Evolutionary conservation across 805 yeast genomes (phyloP).

Genomic region (Yamadazyma laniorum): DNA sequence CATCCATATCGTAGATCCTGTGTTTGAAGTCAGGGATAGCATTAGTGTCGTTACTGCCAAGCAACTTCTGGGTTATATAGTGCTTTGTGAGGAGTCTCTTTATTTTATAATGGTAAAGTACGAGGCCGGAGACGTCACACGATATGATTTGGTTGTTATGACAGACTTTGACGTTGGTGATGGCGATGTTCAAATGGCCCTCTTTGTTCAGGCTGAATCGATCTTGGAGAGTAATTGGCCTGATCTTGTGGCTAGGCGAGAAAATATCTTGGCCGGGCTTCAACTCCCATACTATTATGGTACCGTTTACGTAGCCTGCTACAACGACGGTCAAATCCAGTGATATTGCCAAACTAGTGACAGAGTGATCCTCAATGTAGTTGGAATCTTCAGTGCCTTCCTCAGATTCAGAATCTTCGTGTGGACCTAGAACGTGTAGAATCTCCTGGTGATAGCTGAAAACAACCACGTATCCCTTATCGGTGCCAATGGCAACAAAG

Average conservation of each 20-base stretch:
- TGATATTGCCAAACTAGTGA: conserved; percentile 58
- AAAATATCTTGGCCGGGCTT: conserved; percentile 33
- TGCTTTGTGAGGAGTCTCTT: conserved; percentile 54
- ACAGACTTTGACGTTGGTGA: conserved; percentile 26
- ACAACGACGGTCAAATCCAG: conserved; percentile 69
- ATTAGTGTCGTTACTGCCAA: conserved; percentile 45
- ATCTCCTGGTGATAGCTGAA: conserved; percentile 70
- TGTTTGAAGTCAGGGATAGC: conserved; percentile 13
- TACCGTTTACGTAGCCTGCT: conserved; percentile 67
- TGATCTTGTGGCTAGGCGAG: conserved; percentile 48
- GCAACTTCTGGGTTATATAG: conserved; percentile 46
- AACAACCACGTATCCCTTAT: conserved; percentile 59
- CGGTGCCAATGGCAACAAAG: conserved; percentile 65
- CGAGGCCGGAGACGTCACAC: conserved; percentile 37
- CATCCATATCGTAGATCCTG: conserved; percentile 31
- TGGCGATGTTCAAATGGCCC: conserved; percentile 31
- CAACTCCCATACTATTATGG: conserved; percentile 65
- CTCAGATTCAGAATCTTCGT: background rate
- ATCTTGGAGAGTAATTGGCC: conserved; percentile 24
- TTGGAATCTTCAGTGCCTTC: background rate
- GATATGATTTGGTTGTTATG: conserved; percentile 30
- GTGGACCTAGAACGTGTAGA: conserved; percentile 38
- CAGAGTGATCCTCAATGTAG: conserved; percentile 21
- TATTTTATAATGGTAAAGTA: conserved; percentile 62
- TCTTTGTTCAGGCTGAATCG: conserved; percentile 22